Evolutionary conservation across 2,329 filamentous ascomycete species (phyloP), one percentile per base, ranked within the genome.

Genomic region (Biscogniauxia marginata): DNA sequence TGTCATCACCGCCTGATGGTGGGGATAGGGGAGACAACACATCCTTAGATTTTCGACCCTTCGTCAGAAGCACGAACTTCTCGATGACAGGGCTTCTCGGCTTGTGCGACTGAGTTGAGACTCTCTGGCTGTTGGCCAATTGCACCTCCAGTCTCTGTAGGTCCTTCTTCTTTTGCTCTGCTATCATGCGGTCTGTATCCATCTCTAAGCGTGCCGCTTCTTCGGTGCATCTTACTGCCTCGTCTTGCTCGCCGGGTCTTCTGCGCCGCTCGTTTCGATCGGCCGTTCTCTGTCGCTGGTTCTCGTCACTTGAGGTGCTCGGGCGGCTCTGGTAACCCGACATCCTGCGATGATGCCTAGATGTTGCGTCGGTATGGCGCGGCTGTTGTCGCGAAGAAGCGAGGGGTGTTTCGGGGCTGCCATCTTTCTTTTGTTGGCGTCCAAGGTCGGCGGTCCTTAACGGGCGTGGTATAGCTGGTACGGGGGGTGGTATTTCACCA

Each of bases 101-200:
- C 58, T 73, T 76, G 13, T 63, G 63, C 19, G 54, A 54, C 46
- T 61, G 65, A 54, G 51, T 50, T 34, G 50, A 56, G 34, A 45
- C 53, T 55, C 58, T 72, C 52, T 63, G 68, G 64, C 56, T 74
- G 68, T 61, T 74, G 30, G 71, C 71, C 39, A 79, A 70, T 61
- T 79, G 73, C 39, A 74, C 69, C 59, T 77, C 74, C 20, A 79
- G 72, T 53, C 77, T 75, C 49, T 74, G 74, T 20, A 79, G 71
- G 60, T 82, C 77, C 52, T 76, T 75, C 63, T 74, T 77, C 68
- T 78, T 79, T 65, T 81, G 78, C 60, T 82, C 78, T 21, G 76
- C 75, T 46, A 79, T 69, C 46, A 78, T 75, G 57, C 78, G 76
- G 62, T 81, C 74, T 30, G 75, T 78, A 62, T 82, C 79, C 39